phyloP scores from a whole-genome alignment of 495 filamentous ascomycete species.

The Durotheca rogersii region DNA sequence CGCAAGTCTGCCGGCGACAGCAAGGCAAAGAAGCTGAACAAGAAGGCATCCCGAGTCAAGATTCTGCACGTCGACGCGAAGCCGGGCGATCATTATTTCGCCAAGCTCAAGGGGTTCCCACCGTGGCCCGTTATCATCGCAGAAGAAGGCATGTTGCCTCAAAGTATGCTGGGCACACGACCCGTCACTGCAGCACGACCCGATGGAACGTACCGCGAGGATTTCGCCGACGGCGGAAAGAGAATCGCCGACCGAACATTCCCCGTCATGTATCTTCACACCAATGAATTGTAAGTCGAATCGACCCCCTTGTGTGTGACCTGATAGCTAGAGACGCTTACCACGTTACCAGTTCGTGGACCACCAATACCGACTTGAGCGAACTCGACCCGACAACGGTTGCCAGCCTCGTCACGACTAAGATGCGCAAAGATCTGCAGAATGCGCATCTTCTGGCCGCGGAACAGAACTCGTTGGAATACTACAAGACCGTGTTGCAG shows the following conservation, averaged over 20 bases:
- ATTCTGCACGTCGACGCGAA: conserved; percentile 73
- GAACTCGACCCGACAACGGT: conserved; percentile 70
- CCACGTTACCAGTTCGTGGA: conserved; percentile 67
- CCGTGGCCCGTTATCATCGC: conserved; percentile 89
- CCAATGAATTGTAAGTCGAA: conserved; percentile 87
- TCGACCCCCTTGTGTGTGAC: not conserved
- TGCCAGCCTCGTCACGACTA: conserved; percentile 60
- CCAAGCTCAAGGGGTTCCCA: conserved; percentile 84
- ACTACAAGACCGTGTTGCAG: conserved; percentile 76
- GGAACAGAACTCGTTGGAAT: conserved; percentile 66
- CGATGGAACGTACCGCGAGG: conserved; percentile 81
- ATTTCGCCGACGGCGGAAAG: conserved; percentile 80
- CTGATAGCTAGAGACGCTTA: conserved; percentile 13
- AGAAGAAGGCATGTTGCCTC: conserved; percentile 87
- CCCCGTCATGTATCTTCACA: conserved; percentile 89
- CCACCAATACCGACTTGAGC: conserved; percentile 73
- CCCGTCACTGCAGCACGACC: conserved; percentile 77
- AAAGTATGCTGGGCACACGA: conserved; percentile 64
- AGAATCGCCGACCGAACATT: conserved; percentile 79
- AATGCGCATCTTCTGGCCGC: conserved; percentile 71
- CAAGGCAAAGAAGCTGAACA: conserved; percentile 78
- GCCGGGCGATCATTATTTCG: conserved; percentile 83
- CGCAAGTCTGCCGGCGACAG: conserved; percentile 71
- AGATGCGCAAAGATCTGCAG: conserved; percentile 73
- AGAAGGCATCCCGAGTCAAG: conserved; percentile 74